Percentiles rank a stretch among this genome's conserved stretches.
Conservation (phyloP, 305 asterid species). For the Fraxinus floribunda region DNA sequence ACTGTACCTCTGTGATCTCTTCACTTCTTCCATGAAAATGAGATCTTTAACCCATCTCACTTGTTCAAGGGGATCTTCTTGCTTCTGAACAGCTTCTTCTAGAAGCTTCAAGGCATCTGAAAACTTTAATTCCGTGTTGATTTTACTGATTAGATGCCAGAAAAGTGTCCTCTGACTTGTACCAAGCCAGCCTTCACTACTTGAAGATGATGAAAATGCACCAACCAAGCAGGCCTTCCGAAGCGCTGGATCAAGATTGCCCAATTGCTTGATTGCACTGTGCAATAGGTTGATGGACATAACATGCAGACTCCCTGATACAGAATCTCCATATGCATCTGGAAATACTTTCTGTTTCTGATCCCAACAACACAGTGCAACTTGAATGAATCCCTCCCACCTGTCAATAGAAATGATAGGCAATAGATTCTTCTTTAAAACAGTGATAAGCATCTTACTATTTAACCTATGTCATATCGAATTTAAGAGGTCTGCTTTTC, state of each 20-base stretch:
- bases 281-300: slow-evolving; percentile 48
- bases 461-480: background rate
- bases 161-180: slow-evolving; percentile 46
- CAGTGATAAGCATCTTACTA: background rate
- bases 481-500: background rate
- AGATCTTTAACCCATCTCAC: slow-evolving; percentile 62
- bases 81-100: slow-evolving; percentile 42
- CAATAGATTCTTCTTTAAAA: background rate
- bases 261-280: slow-evolving; percentile 53
- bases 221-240: slow-evolving; percentile 80
- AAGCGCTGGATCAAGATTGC: slow-evolving; percentile 50
- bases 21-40: slow-evolving; percentile 30
- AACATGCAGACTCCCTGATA: slow-evolving; percentile 25
- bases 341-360: slow-evolving; percentile 32
- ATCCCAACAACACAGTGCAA: slow-evolving; percentile 57
- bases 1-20: slow-evolving; percentile 24
- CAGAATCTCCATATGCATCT: slow-evolving; percentile 22
- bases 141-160: slow-evolving; percentile 35
- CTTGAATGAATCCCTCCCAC: slow-evolving; percentile 89
- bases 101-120: slow-evolving; percentile 34
- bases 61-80: slow-evolving; percentile 58
- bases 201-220: slow-evolving; percentile 40
- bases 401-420: slow-evolving; percentile 34
- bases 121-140: slow-evolving; percentile 43
- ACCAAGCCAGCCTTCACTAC: slow-evolving; percentile 34